These are phyloP conservation scores for Paxillus rubicundulus DNA, from an alignment of 768 basidiomycete genomes.

Conservation along the genomic window DNA sequence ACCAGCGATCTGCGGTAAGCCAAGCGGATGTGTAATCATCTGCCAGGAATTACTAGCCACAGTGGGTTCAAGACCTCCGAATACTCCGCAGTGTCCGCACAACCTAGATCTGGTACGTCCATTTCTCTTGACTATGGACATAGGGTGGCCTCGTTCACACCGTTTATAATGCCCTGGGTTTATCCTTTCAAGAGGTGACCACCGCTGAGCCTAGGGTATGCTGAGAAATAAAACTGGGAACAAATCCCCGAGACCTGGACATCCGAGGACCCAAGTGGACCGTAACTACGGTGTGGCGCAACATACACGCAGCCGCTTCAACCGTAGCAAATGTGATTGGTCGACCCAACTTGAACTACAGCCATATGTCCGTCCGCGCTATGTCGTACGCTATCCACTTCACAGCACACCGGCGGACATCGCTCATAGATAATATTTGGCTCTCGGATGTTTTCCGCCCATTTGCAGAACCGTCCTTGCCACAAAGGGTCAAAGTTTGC, in stretches of 20 bases:
- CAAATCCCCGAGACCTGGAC: neutral
- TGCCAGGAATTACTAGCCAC: neutral
- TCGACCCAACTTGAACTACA: neutral
- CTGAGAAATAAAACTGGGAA: too few relatives aligned
- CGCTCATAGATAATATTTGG: neutral
- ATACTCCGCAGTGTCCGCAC: neutral
- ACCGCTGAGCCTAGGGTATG: too few relatives aligned
- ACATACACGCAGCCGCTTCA: neutral
- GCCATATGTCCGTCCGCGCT: neutral
- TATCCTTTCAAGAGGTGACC: neutral
- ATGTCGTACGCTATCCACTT: neutral
- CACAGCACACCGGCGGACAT: neutral
- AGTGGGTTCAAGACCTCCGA: neutral
- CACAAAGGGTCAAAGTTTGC: neutral
- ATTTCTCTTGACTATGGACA: neutral
- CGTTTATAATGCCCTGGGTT: neutral
- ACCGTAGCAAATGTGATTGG: neutral
- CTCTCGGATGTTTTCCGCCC: neutral
- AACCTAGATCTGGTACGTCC: neutral
- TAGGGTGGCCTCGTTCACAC: conserved; percentile 1
- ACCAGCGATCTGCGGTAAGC: too few relatives aligned
- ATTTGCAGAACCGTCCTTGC: neutral
- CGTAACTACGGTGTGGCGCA: neutral
- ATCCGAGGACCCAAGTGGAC: neutral
- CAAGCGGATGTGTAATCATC: too few relatives aligned